phyloP scores from a whole-genome alignment of 2,329 filamentous ascomycete species.

The Neofusicoccum cordaticola region DNA sequence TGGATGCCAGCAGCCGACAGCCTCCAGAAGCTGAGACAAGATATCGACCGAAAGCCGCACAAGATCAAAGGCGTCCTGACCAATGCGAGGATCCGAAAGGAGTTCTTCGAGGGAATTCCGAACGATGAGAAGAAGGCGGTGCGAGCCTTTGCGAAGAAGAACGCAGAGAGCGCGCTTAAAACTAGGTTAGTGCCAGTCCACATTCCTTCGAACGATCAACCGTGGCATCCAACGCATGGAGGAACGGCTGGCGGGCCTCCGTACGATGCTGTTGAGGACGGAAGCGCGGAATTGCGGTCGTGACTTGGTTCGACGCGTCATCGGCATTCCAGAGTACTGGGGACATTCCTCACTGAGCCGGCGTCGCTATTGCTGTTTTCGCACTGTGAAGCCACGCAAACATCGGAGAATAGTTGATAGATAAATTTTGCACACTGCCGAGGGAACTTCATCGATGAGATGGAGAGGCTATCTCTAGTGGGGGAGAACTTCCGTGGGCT shows the following conservation, averaged over 20 bases:
- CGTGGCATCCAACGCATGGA: neutral
- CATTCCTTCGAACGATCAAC: neutral
- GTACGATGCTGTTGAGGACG: neutral
- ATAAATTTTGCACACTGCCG: slow-evolving; percentile 8
- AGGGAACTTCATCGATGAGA: neutral
- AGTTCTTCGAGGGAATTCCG: slow-evolving; percentile 60
- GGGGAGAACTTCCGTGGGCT: slow-evolving; percentile 9
- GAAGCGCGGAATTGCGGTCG: neutral
- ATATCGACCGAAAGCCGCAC: slow-evolving; percentile 70
- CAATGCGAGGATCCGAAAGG: slow-evolving; percentile 58
- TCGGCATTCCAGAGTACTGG: neutral
- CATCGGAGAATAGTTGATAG: neutral
- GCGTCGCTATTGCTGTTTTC: neutral
- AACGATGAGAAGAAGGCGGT: slow-evolving; percentile 60
- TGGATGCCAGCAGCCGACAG: slow-evolving; percentile 72
- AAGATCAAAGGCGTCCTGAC: slow-evolving; percentile 67
- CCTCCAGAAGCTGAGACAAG: slow-evolving; percentile 66
- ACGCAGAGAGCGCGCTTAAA: slow-evolving; percentile 74
- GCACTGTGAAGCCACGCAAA: neutral
- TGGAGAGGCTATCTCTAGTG: slow-evolving; percentile 11
- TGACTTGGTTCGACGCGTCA: neutral
- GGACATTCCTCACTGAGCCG: neutral
- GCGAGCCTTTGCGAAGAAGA: slow-evolving; percentile 65
- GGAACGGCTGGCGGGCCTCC: neutral
- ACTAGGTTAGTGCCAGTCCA: slow-evolving; percentile 63